Base-by-base conservation (phyloP, 805 yeast species). In the Cyberlindnera bimundalis region DNA sequence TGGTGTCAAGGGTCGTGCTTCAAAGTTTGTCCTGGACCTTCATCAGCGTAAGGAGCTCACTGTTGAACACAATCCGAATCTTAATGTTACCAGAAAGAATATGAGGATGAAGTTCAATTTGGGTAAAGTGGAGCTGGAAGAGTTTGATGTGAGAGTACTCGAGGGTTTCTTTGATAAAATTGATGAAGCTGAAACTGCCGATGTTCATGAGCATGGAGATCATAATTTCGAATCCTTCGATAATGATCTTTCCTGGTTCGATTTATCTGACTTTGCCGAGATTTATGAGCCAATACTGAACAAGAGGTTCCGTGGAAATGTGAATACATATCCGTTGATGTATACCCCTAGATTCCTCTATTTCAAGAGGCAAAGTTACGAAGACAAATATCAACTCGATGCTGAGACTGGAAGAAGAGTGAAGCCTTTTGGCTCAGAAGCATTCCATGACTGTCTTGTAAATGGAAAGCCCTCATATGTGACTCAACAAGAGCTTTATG, bases 281-380 rank as follows among this genome's bases (percentile, higher is more conserved):
- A 73, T 79, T 1, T 74, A 70, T 37, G 52, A 66, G 7, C 66
- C 76, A 1, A 11, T 11, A 5, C 53, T 70, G 4, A 45, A 73
- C 7, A 54, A 58, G 9, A 57, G 60, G 1, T 59, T 60, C 36
- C 52, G 61, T 4, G 67, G 81, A 43, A 31, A 52, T 11, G 67
- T 87, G 34, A 65, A 62, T 12, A 73, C 82, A 2, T 55, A 65
- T 31, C 91, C 95, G 3, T 61, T 89, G 46, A 52, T 86, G 51
- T 78, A 66, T 59, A 70, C 95, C 0, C 85, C 91, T 5, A 66
- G 77, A 32, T 81, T 89, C 56, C 68, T 81, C 3, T 90, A 86
- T 58, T 65, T 74, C 46, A 70, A 91, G 35, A 79, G 82, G 47
- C 79, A 87, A 2, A 71, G 69, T 37, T 69, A 73, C 45, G 72